Evolutionary conservation across 2,329 filamentous ascomycete species (phyloP).

Genomic region (Xylariales sp.): DNA sequence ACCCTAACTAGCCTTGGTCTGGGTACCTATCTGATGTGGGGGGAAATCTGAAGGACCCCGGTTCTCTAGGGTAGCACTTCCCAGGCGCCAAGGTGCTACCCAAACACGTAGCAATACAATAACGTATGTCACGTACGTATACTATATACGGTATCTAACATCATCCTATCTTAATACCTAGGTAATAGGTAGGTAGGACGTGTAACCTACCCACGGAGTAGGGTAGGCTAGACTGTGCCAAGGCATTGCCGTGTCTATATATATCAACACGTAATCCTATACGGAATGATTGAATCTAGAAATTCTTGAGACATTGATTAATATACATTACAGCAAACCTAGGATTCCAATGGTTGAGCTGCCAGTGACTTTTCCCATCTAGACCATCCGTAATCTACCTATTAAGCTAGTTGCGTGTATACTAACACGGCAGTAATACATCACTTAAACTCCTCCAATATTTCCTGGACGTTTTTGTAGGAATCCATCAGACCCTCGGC

Average conservation of each 20-base stretch:
- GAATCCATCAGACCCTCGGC: conserved; percentile 20
- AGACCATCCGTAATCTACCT: background rate
- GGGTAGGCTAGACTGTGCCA: no score
- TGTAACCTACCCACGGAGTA: no score
- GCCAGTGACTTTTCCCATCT: background rate
- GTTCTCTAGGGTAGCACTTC: conserved; percentile 1
- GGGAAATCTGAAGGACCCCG: background rate
- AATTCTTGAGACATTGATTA: background rate
- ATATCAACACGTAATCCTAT: no score
- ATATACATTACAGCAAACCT: background rate
- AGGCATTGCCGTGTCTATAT: no score
- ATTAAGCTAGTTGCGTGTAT: background rate
- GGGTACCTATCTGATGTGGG: background rate
- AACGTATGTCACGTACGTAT: no score
- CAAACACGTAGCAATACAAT: no score
- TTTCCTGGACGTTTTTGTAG: conserved; percentile 23
- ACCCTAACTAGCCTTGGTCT: background rate
- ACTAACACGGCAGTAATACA: background rate
- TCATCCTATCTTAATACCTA: no score
- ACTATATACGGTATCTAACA: no score
- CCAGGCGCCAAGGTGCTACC: background rate
- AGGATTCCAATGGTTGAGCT: background rate
- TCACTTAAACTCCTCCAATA: conserved; percentile 29
- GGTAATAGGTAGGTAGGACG: no score
- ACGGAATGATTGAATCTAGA: background rate